phyloP scores from a whole-genome alignment of 108 stramenopile genomes.

The Nitzschia sp. region DNA sequence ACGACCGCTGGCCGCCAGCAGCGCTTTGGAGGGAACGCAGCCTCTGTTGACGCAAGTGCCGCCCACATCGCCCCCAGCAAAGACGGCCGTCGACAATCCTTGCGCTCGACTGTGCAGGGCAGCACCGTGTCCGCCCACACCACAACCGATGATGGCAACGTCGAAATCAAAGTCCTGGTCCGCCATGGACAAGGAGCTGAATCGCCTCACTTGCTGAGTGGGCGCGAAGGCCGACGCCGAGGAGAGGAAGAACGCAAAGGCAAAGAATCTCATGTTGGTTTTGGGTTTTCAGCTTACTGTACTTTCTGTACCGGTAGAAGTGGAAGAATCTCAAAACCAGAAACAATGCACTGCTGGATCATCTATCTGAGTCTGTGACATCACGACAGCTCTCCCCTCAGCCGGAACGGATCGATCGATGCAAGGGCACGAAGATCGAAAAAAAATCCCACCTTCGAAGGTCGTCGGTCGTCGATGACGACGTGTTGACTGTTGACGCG shows the following conservation, averaged over 20 bases:
- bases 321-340: too few species aligned
- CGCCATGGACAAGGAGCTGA: slow-evolving; percentile 26
- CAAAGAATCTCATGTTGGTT: not conserved
- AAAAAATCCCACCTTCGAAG: too few species aligned
- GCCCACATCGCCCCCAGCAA: slow-evolving; percentile 93
- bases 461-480: too few species aligned
- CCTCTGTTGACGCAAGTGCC: slow-evolving; percentile 98
- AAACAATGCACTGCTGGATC: too few species aligned
- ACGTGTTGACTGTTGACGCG: too few species aligned
- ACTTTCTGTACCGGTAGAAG: too few species aligned
- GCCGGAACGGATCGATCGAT: too few species aligned
- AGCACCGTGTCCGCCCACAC: slow-evolving; percentile 99
- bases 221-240: slow-evolving; percentile 6
- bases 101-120: slow-evolving; percentile 95
- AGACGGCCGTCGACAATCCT: slow-evolving; percentile 90
- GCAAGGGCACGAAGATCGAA: too few species aligned
- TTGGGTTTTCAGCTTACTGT: too few species aligned
- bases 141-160: slow-evolving; percentile 94
- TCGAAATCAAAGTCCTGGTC: slow-evolving; percentile 70
- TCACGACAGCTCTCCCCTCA: too few species aligned
- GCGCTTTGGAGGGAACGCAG: slow-evolving; percentile 98
- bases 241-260: not conserved
- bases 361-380: too few species aligned
- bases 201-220: not conserved
- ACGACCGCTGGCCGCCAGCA: slow-evolving; percentile 94